Evolutionary conservation across 2,329 filamentous ascomycete genomes (phyloP), one percentile per base, ranked within the genome.

Genomic region (Lachnum nothofagi): DNA sequence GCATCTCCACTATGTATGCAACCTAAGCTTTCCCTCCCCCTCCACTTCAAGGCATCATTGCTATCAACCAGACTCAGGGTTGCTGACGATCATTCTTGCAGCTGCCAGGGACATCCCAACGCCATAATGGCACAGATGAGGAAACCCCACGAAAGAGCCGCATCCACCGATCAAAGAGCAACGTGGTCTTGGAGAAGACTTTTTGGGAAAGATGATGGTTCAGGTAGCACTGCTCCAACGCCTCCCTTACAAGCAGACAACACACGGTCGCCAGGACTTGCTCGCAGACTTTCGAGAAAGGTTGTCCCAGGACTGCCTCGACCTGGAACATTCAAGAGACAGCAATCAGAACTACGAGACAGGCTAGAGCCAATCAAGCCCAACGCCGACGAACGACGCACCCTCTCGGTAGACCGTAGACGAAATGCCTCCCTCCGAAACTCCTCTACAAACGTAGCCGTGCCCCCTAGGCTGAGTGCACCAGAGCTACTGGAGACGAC

Each of bases 271-370:
- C 45, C 61, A 22, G 59, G 61, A 7, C 47, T 65, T 23, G 61
- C 56, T 29, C 61, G 61, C 37, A 55, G 62, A 44, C 27, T 65
- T 14, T 67, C 63, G 5, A 51, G 80, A 57, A 82, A 77, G 61
- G 87, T 89, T n/a, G 81, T 91, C 14, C 85, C 89, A 16, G 85
- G 85, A 14, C 71, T 95, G 31, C 88, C 89, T 33, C 80, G 88
- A 42, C 74, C 83, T 4, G 80, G 85, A 60, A 94, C 88, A 0
- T 90, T 94, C 69, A 86, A 83, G 67, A 80, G 90, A 60, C 88
- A 91, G 66, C 79, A 86, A 64, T 91, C 88, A 23, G 91, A 95
- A 68, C 78, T 80, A 54, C 79, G 89, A 58, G 81, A 86, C 59
- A 84, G 82, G 61, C 74, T 95, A 46, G 74, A 85, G 51, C 82